Evolutionary conservation across 371 early-diverging fungal species (phyloP).

Genomic region (Nosema granulosis): DNA sequence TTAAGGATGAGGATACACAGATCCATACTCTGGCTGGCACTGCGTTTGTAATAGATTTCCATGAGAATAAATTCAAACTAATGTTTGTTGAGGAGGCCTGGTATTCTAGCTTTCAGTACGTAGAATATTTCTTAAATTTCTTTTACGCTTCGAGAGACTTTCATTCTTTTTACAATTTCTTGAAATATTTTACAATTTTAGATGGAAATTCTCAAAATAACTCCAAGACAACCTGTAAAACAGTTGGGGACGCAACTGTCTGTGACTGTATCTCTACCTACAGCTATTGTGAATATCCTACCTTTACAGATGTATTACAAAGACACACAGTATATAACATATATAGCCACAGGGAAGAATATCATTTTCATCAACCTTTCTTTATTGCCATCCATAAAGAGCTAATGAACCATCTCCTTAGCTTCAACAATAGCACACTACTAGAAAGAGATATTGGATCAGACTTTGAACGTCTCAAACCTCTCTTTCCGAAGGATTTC

Average conservation of each 20-base stretch:
- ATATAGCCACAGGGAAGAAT: constrained; percentile 8
- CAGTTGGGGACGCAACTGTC: too few relatives aligned
- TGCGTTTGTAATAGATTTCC: neutral
- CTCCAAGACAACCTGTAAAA: neutral
- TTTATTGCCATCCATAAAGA: neutral
- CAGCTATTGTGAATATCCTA: neutral
- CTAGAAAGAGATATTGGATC: too few relatives aligned
- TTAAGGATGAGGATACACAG: neutral
- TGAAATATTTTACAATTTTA: constrained; percentile 10
- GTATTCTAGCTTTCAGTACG: neutral
- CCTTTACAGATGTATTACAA: neutral
- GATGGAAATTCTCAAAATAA: neutral
- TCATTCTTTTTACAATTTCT: neutral
- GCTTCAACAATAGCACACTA: too few relatives aligned
- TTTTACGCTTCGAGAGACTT: neutral
- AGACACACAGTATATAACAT: neutral
- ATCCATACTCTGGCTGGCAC: neutral
- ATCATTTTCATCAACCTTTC: neutral
- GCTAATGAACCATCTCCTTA: too few relatives aligned
- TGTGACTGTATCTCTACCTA: neutral
- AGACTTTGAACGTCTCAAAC: too few relatives aligned
- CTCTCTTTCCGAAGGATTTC: too few relatives aligned
- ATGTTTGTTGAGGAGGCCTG: neutral
- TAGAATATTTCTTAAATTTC: neutral
- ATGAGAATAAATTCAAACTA: constrained; percentile 3